Base-by-base conservation (phyloP, 2,329 filamentous ascomycete species). In the Penicillium paneum region DNA sequence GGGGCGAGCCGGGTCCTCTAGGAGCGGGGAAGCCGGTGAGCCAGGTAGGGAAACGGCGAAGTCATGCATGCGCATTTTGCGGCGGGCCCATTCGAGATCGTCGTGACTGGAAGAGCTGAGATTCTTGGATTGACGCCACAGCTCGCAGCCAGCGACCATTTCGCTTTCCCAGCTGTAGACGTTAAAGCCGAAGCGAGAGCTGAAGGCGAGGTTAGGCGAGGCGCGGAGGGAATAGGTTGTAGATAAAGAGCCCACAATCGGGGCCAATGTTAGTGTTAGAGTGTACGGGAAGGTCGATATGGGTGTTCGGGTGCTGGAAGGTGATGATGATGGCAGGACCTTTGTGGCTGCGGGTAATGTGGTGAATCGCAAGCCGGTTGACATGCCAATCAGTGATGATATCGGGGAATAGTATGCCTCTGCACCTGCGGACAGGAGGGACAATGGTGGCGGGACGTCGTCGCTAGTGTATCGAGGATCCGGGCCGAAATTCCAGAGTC, bases 91-190 rank as follows among this genome's bases (percentile, higher is more conserved):
- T 77, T 78, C 49, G 60, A 74, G 49, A 66, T 73, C 64, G 77
- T 80, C 55, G 73, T 71, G 60, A 69, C 74, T 74, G 74, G 79
- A 21, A 17, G 51, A 41, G 17, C 34, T 35, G 8, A 49, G 44
- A 34, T 59, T 62, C 31, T 47, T 59, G 40, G 49, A 58, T 65
- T 84, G 87, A 67, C 90, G 86, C 93, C 94, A 99, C 40, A 97
- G 78, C 76, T 99, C 94, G 76, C 91, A 90, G 13, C 94, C 94
- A 24, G 97, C 83, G 26, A 91, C 87, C 79, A 96, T 88, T 55
- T 94, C 89, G 69, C 91, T 96, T 77, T 99, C 94, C 77, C 97
- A 99, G 70, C 91, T 96, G 75, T 97, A 97, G 46, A 97, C 89
- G 67, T 99, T 99, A 76, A 99, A 99, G 68, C 95, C 91, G 76